phyloP scores from a whole-genome alignment of 768 basidiomycete genomes.

The Leccinum pellstonianum region DNA sequence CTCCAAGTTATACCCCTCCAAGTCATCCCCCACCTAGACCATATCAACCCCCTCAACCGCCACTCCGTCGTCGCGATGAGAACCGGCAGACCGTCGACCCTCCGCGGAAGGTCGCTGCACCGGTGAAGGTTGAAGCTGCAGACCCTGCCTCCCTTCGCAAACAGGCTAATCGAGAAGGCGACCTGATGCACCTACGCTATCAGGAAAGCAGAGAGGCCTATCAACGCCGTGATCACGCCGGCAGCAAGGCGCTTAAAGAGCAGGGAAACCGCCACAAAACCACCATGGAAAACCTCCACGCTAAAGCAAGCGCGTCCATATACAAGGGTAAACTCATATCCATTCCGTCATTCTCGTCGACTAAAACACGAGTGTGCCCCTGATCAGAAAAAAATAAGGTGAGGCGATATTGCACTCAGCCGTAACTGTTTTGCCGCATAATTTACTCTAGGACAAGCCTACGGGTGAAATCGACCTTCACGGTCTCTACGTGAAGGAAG shows the following conservation, averaged over 20 bases:
- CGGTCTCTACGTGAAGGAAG: slow-evolving; percentile 91
- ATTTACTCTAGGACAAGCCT: slow-evolving; percentile 47
- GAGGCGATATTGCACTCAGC: background rate
- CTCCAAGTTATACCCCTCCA: background rate
- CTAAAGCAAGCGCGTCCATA: slow-evolving; percentile 81
- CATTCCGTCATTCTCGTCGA: background rate
- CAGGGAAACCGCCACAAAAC: slow-evolving; percentile 74
- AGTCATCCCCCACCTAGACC: background rate
- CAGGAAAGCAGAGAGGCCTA: slow-evolving; percentile 75
- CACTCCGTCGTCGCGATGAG: slow-evolving; percentile 9
- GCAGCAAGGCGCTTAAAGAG: slow-evolving; percentile 77
- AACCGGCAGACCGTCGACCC: background rate
- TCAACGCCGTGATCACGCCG: slow-evolving; percentile 62
- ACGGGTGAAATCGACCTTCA: slow-evolving; percentile 84
- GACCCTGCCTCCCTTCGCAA: slow-evolving; percentile 67
- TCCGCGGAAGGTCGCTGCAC: background rate
- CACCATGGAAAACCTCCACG: slow-evolving; percentile 75
- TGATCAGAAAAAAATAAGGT: slow-evolving; percentile 74
- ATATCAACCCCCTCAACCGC: background rate
- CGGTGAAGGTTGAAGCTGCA: background rate
- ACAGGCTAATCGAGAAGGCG: slow-evolving; percentile 74
- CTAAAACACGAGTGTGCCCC: background rate
- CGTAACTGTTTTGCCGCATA: slow-evolving; percentile 1
- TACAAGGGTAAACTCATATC: slow-evolving; percentile 49
- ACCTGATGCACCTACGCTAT: slow-evolving; percentile 65